A percentile compares a stretch with the other conserved stretches of the same genome.
Conservation (phyloP, 805 yeast genomes). For the Wickerhamiella lipophila region DNA sequence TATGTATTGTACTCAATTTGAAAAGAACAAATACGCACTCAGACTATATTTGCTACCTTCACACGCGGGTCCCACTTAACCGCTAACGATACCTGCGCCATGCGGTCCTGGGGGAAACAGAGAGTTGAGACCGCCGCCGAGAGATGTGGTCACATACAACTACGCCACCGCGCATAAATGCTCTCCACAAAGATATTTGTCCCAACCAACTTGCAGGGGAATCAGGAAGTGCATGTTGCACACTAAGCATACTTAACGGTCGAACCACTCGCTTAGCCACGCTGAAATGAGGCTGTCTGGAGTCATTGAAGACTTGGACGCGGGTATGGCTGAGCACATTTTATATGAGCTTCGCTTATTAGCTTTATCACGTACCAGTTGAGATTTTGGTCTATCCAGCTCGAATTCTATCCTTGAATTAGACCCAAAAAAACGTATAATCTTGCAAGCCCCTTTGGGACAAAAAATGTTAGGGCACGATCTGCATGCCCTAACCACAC, state of each 20-base stretch:
- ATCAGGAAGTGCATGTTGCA: background rate
- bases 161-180: background rate
- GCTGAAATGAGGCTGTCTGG: background rate
- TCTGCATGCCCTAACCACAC: background rate
- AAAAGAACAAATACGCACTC: too few species aligned
- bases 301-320: background rate
- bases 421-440: background rate
- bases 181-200: background rate
- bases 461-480: background rate
- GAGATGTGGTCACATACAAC: background rate
- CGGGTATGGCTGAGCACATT: too few species aligned
- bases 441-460: background rate
- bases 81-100: too few species aligned
- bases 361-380: too few species aligned
- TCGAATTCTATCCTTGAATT: too few species aligned
- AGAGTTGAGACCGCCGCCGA: background rate
- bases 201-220: background rate
- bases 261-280: constrained; percentile 3
- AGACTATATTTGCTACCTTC: too few species aligned
- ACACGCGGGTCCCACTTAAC: too few species aligned
- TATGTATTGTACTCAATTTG: too few species aligned
- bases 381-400: too few species aligned
- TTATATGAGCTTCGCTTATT: too few species aligned
- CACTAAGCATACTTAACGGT: constrained; percentile 1
- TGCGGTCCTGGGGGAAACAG: too few species aligned